Conservation (phyloP, 2,329 filamentous ascomycete species). For the Diaporthe vexans region DNA sequence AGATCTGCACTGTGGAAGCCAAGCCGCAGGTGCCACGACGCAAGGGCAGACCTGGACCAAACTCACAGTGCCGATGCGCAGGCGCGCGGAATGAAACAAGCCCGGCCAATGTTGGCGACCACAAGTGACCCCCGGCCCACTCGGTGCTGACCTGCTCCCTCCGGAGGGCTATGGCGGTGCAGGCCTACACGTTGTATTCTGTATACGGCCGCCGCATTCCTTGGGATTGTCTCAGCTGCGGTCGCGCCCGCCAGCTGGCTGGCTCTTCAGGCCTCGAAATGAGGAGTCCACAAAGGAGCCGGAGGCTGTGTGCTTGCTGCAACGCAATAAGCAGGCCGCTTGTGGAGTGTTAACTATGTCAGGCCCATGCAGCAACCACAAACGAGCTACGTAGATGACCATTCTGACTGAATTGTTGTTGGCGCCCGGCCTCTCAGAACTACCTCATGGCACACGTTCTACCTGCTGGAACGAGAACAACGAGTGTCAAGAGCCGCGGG, state of each 20-base stretch:
- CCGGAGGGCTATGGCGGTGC: background rate
- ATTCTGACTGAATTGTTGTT: background rate
- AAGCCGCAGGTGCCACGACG: background rate
- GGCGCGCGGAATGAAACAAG: constrained; percentile 23
- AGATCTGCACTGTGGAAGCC: background rate
- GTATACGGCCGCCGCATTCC: constrained; percentile 10
- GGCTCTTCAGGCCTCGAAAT: background rate
- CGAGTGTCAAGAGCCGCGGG: background rate
- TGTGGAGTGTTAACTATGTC: background rate
- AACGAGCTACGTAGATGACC: background rate
- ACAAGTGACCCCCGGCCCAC: background rate
- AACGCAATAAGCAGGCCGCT: background rate
- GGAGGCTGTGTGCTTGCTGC: constrained; percentile 11
- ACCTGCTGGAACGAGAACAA: background rate
- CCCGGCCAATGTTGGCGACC: constrained; percentile 10
- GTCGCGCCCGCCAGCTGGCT: constrained; percentile 4
- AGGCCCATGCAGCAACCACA: background rate
- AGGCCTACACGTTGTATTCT: background rate
- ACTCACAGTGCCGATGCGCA: background rate
- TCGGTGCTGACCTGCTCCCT: background rate
- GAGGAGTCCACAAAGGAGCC: background rate
- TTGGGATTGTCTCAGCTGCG: constrained; percentile 13
- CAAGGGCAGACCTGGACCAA: background rate
- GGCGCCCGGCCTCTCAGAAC: background rate
- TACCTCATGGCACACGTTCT: background rate